Base-by-base conservation (phyloP, 2,329 filamentous ascomycete genomes). In the Raffaelea albimanens region DNA sequence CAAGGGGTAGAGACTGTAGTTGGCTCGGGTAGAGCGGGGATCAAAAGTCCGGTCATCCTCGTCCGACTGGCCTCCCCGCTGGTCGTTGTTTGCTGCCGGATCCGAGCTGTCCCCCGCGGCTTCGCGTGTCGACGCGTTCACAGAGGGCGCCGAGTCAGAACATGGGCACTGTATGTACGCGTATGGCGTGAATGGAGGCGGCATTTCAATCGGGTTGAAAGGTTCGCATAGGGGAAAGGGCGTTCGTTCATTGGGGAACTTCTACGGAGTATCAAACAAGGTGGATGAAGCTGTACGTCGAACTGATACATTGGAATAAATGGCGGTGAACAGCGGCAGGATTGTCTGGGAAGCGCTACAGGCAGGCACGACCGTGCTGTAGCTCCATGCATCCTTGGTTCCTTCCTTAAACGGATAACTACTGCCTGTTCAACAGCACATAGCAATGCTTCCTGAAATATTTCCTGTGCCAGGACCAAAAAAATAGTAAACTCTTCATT, bases 1-100 rank as follows among this genome's bases (percentile, higher is more conserved):
- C 40, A 96, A 81, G 1, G 93, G 91, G 61, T 91, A 96, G 29
- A 98, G 73, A 55, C 88, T 90, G 71, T 88, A 97, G 63, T 89
- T 93, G 50, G 93, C 86, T 34, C 90, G 83, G 16, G 86, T 79
- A 51, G 83, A 82, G 57, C 85, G 82, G 2, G 93, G 89, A 61
- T 98, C 86, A 64, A 98, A 95, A 4, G 87, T 84, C 52, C 76
- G 74, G 50, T 87, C 86, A 54, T 88, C 84, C 50, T 86, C 82
- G 44, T 87, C 82, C 23, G 76, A 68, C 3, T 77, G 46, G 22
- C 38, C 2, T 14, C 5, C 4, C 19, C 23, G n/a, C 18, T 34
- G 69, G 4, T 61, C 65, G 38, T 51, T 45, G n/a, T 43, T 43
- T 10, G 50, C 48, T 18, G 49, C 54, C 20, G 52, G 48, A 44